These are phyloP conservation scores for Scleroderma citrinum DNA, from an alignment of 768 basidiomycete genomes.

Conservation along the genomic window DNA sequence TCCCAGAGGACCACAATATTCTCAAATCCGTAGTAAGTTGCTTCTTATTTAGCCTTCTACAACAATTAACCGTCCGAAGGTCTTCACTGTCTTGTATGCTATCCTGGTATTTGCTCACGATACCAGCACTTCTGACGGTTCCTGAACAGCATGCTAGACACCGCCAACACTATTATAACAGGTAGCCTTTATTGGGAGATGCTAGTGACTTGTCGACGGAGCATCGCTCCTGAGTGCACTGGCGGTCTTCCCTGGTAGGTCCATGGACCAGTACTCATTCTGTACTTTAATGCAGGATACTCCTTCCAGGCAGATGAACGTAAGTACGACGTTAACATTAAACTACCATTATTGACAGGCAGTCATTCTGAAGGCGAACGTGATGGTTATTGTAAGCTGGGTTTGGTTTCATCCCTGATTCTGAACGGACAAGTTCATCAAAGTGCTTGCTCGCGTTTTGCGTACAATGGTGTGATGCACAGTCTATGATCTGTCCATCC, in stretches of 20 bases:
- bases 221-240: background rate
- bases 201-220: background rate
- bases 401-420: too few relatives aligned
- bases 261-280: too few relatives aligned
- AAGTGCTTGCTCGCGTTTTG: constrained; percentile 15
- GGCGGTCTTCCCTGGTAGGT: too few relatives aligned
- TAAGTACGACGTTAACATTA: background rate
- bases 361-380: constrained; percentile 3
- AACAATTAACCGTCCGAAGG: background rate
- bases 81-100: background rate
- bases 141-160: background rate
- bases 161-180: background rate
- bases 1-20: too few relatives aligned
- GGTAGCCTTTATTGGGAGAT: background rate
- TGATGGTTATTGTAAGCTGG: background rate
- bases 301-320: background rate
- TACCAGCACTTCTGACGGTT: background rate
- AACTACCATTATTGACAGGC: background rate
- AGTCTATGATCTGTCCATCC: background rate
- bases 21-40: constrained; percentile 12
- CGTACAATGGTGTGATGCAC: constrained; percentile 13
- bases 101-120: background rate
- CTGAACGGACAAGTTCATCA: background rate
- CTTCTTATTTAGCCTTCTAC: background rate
- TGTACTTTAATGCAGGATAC: background rate